These are phyloP conservation scores for Monilinia polystroma DNA, from an alignment of 2,329 filamentous ascomycete species.

Conservation along the genomic window DNA sequence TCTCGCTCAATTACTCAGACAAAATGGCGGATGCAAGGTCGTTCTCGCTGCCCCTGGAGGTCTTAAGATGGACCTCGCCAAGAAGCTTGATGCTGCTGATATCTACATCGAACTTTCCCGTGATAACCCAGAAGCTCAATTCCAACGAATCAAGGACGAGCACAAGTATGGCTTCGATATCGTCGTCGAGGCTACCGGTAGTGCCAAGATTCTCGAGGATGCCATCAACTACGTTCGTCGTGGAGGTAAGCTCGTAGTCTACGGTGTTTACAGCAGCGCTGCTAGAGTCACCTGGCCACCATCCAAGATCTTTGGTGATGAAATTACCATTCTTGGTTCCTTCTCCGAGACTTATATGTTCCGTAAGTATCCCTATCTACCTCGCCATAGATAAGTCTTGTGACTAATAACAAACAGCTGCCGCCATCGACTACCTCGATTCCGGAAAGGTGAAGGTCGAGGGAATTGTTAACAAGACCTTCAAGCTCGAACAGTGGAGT, in stretches of 20 bases:
- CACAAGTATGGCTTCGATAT: constrained; percentile 70
- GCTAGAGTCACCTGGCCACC: constrained; percentile 67
- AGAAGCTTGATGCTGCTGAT: constrained; percentile 55
- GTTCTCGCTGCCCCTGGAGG: constrained; percentile 68
- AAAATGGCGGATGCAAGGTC: constrained; percentile 69
- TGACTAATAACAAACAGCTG: constrained; percentile 46
- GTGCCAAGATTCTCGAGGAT: constrained; percentile 66
- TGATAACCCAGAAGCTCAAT: constrained; percentile 56
- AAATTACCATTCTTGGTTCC: constrained; percentile 71
- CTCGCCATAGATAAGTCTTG: background rate
- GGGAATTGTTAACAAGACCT: constrained; percentile 72
- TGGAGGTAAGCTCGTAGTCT: constrained; percentile 65
- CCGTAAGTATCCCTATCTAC: constrained; percentile 44
- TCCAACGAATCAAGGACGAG: constrained; percentile 59
- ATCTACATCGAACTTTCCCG: constrained; percentile 54
- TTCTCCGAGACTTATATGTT: constrained; percentile 76
- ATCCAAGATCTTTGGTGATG: constrained; percentile 65
- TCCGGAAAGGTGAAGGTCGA: constrained; percentile 60
- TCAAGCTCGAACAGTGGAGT: constrained; percentile 70
- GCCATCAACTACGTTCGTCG: constrained; percentile 70
- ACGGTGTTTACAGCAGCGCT: constrained; percentile 63
- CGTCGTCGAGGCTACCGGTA: constrained; percentile 48
- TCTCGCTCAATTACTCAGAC: constrained; percentile 51
- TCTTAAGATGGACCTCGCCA: constrained; percentile 69
- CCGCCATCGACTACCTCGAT: constrained; percentile 56